Conservation (phyloP, 1,284 basidiomycete genomes). For the Leccinum huronense region DNA sequence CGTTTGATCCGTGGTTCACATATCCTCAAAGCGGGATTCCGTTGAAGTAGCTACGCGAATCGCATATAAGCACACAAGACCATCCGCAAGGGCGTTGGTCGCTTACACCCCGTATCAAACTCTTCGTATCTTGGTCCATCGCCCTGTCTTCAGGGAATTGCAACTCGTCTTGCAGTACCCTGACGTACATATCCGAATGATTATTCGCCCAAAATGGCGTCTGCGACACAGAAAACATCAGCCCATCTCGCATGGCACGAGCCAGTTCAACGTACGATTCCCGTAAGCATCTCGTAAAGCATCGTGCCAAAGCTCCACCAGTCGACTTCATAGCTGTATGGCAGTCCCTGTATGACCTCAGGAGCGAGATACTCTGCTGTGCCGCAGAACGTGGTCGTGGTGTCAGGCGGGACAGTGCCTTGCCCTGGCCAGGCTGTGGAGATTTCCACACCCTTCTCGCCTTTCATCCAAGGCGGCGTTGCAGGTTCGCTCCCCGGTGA, state of each 20-base stretch:
- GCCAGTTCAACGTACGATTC: slow-evolving; percentile 61
- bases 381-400: slow-evolving; percentile 83
- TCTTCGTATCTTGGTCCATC: slow-evolving; percentile 93
- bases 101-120: slow-evolving; percentile 88
- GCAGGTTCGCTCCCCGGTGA: slow-evolving; percentile 46
- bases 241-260: slow-evolving; percentile 13
- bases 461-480: slow-evolving; percentile 72
- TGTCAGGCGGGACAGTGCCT: slow-evolving; percentile 50
- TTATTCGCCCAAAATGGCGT: slow-evolving; percentile 94
- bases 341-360: slow-evolving; percentile 87
- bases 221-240: slow-evolving; percentile 41
- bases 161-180: slow-evolving; percentile 84
- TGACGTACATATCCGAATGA: slow-evolving; percentile 93
- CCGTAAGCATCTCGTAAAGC: slow-evolving; percentile 92
- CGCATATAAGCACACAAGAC: slow-evolving; percentile 19
- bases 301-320: slow-evolving; percentile 99
- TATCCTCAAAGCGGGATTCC: slow-evolving; percentile 87
- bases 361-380: slow-evolving; percentile 94
- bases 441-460: slow-evolving; percentile 49
- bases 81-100: slow-evolving; percentile 3
- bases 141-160: slow-evolving; percentile 86
- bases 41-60: slow-evolving; percentile 73
- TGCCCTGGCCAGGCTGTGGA: slow-evolving; percentile 56
- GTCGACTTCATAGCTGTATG: slow-evolving; percentile 94
- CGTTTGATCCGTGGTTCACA: slow-evolving; percentile 91